Base-by-base conservation (phyloP, 257 asterid species). In the Scutellaria minor region DNA sequence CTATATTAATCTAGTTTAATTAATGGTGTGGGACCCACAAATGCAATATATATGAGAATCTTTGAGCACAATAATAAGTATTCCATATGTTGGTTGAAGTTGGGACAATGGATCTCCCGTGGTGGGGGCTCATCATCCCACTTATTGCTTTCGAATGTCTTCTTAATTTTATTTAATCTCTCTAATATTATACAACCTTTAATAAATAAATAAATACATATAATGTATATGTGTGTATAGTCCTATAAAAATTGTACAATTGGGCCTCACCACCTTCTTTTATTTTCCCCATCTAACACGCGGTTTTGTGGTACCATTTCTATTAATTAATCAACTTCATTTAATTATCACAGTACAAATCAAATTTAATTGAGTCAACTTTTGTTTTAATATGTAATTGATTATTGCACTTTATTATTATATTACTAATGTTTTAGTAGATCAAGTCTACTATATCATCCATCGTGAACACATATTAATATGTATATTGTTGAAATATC, bases 51-150 rank as follows among this genome's bases (percentile, higher is more conserved):
- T 76, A 76, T 61, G 79, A 79, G 86, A 88, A 85, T 89, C 87
- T 88, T 84, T 73, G 45, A 81, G 73, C 83, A 82, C 90, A 89
- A 84, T 85, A 79, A 83, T 85, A 85, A 81, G 71, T 84, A 90
- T 91, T 91, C 94, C 79, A 72, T 64, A 87, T 89, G 97, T 85
- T 83, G 94, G 96, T 85, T 81, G 96, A 84, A 83, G 74, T 5
- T 57, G 89, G 76, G 97, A 89, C 97, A 88, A 65, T 83, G 81
- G 85, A 77, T 85, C 85, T 94, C 72, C 75, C 82, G 53, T 77
- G 83, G 89, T 86, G 85, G 91, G 89, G 92, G 73, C 89, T 78
- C 79, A 82, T 79, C 83, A 78, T 62, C 78, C 76, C 87, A 85
- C 85, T 80, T 68, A 81, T 87, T 79, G 80, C 81, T 80, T 51